Evolutionary conservation across 2,329 filamentous ascomycete species (phyloP), one percentile per base, ranked within the genome.

Genomic region (Leptographium lundbergii): DNA sequence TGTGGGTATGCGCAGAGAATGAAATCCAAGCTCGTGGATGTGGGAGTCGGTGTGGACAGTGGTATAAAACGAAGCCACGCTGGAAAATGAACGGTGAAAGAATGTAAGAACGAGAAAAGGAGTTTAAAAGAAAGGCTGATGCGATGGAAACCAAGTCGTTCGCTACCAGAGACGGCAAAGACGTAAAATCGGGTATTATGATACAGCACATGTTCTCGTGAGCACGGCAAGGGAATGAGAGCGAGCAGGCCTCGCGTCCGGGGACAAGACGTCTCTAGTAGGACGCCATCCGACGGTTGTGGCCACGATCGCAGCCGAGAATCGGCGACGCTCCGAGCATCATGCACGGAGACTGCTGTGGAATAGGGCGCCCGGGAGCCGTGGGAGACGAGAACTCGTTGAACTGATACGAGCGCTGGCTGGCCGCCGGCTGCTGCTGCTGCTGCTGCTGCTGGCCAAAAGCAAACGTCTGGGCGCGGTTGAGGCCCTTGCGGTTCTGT

Each of bases 381-480:
- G 81, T 85, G 2, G 82, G 82, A n/a, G 82, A 85, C 19, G 59
- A 52, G 27, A 62, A 50, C 61, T 50, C 54, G 42, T 53, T 60
- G 27, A 57, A 54, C 50, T 60, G 25, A 29, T 60, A 60, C 3
- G 54, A n/a, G 1, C 36, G 50, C 24, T 42, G 29, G 17, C 29
- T 32, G 22, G 42, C 45, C n/a, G 19, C 32, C 24, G 25, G 52
- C 32, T 32, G 22, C 42, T 10, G 17, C 53, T 29, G 52, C 34
- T 25, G 19, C n/a, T 27, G 42, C 42, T 42, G 29, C 14, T 19
- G 81, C 69, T 94, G 83, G 53, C 92, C 94, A 73, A 96, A 97
- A 32, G 94, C 92, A 76, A 94, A 99, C 1, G 94, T 99, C 72
- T 94, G 88, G 36, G 94, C 91, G 63, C 94, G 84, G 70, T 84